phyloP scores from a whole-genome alignment of 2,329 filamentous ascomycete species.

The Tolypocladium cylindrosporum region DNA sequence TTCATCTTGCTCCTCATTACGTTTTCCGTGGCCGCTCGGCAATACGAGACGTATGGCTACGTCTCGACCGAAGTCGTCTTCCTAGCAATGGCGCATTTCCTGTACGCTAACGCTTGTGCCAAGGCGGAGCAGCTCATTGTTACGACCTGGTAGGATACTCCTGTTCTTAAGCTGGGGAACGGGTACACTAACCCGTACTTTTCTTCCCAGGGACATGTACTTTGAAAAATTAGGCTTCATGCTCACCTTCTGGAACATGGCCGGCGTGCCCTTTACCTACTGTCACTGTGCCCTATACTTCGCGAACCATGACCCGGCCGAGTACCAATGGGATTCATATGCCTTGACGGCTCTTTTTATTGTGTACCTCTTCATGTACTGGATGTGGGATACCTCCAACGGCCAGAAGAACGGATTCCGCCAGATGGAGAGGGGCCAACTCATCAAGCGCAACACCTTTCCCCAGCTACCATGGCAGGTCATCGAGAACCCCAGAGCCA shows the following conservation, averaged over 20 bases:
- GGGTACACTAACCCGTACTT: not conserved
- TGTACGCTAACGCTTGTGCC: constrained; percentile 83
- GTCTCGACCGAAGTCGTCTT: constrained; percentile 73
- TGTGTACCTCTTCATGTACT: constrained; percentile 71
- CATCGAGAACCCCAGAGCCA: constrained; percentile 67
- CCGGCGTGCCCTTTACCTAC: constrained; percentile 80
- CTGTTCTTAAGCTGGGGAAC: too few species aligned
- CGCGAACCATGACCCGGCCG: constrained; percentile 67
- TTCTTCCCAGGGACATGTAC: constrained; percentile 62
- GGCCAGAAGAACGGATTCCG: constrained; percentile 90
- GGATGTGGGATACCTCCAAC: constrained; percentile 84
- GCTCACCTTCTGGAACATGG: constrained; percentile 94
- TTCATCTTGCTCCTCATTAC: constrained; percentile 75
- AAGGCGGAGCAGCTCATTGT: constrained; percentile 87
- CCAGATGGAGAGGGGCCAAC: constrained; percentile 61
- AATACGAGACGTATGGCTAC: constrained; percentile 75
- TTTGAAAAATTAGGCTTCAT: constrained; percentile 95
- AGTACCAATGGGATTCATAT: constrained; percentile 65
- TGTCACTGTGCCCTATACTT: constrained; percentile 88
- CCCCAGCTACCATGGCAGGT: constrained; percentile 83
- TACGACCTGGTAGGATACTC: constrained; percentile 53
- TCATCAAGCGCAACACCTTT: constrained; percentile 65
- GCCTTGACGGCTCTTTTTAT: constrained; percentile 54
- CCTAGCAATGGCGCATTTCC: constrained; percentile 75
- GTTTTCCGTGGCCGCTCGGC: constrained; percentile 63